These are phyloP conservation scores for Leccinum aurantiacum DNA, from an alignment of 768 basidiomycete genomes.

Conservation along the genomic window DNA sequence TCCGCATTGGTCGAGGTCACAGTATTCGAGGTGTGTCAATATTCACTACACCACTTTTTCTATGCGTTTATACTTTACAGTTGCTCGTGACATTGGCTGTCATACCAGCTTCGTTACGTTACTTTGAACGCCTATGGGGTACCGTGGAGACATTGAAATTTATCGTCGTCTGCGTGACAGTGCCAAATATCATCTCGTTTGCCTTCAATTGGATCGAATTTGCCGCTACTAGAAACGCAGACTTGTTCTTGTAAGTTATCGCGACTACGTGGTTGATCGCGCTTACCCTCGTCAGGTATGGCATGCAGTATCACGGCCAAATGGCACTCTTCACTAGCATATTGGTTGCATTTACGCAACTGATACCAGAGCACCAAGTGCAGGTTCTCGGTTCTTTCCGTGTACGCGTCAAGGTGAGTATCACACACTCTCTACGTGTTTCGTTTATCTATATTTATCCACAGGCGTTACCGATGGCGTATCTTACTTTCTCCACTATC, in stretches of 20 bases:
- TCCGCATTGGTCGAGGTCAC: slow-evolving; percentile 84
- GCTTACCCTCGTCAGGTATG: slow-evolving; percentile 56
- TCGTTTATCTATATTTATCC: slow-evolving; percentile 6
- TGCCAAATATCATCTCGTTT: slow-evolving; percentile 87
- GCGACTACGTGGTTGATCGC: slow-evolving; percentile 7
- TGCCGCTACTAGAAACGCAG: slow-evolving; percentile 63
- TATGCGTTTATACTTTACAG: slow-evolving; percentile 41
- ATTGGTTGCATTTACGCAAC: slow-evolving; percentile 94
- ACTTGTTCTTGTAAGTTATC: slow-evolving; percentile 71
- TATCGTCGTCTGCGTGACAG: slow-evolving; percentile 71
- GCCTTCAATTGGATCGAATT: slow-evolving; percentile 89
- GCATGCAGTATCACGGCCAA: slow-evolving; percentile 88
- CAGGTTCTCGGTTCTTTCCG: slow-evolving; percentile 85
- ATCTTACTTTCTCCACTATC: slow-evolving; percentile 86
- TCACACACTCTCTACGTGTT: background rate
- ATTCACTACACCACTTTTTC: background rate
- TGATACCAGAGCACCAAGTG: slow-evolving; percentile 98
- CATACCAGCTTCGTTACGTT: slow-evolving; percentile 81
- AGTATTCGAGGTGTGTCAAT: slow-evolving; percentile 70
- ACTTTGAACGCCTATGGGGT: slow-evolving; percentile 96
- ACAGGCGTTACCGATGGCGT: slow-evolving; percentile 93
- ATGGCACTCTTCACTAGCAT: slow-evolving; percentile 87
- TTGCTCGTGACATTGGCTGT: slow-evolving; percentile 73
- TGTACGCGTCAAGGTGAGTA: slow-evolving; percentile 82
- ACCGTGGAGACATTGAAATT: slow-evolving; percentile 83